Conservation (phyloP, 208 protist species). For the Wallacemonas sp. region DNA sequence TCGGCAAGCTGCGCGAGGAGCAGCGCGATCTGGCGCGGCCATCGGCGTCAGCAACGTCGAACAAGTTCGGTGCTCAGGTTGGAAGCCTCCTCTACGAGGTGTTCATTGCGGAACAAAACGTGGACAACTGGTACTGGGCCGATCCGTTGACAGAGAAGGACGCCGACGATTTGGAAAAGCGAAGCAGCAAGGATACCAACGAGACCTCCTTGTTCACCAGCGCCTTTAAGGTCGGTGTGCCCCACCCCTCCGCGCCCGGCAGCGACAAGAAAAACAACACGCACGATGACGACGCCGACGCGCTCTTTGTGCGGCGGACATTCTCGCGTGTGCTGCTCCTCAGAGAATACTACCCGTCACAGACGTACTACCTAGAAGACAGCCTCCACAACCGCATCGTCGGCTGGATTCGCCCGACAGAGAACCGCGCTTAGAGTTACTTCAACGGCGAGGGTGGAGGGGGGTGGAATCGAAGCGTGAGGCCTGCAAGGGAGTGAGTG, state of each 20-base stretch:
- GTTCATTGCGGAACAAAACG: constrained; percentile 71
- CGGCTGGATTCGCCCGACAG: constrained; percentile 41
- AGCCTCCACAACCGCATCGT: constrained; percentile 37
- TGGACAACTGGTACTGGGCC: constrained; percentile 47
- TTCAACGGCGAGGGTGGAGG: too few relatives aligned
- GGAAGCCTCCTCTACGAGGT: constrained; percentile 38
- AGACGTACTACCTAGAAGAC: constrained; percentile 44
- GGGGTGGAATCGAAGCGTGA: too few relatives aligned
- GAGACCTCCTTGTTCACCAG: constrained; percentile 10
- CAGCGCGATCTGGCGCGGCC: background rate
- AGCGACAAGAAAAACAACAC: background rate
- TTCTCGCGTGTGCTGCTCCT: constrained; percentile 46
- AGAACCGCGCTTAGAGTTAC: background rate
- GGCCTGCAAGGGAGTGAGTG: too few relatives aligned
- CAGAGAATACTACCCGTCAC: constrained; percentile 35
- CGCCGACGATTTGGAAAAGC: background rate
- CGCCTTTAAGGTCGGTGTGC: constrained; percentile 13
- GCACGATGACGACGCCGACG: background rate
- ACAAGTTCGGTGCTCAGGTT: background rate
- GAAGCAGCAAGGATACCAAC: background rate
- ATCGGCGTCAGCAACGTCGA: background rate
- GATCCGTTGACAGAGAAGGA: constrained; percentile 7
- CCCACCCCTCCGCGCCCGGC: background rate
- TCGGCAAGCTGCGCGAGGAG: constrained; percentile 7
- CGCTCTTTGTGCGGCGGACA: constrained; percentile 10